Conservation (phyloP, 495 filamentous ascomycete species). For the Choiromyces venosus region DNA sequence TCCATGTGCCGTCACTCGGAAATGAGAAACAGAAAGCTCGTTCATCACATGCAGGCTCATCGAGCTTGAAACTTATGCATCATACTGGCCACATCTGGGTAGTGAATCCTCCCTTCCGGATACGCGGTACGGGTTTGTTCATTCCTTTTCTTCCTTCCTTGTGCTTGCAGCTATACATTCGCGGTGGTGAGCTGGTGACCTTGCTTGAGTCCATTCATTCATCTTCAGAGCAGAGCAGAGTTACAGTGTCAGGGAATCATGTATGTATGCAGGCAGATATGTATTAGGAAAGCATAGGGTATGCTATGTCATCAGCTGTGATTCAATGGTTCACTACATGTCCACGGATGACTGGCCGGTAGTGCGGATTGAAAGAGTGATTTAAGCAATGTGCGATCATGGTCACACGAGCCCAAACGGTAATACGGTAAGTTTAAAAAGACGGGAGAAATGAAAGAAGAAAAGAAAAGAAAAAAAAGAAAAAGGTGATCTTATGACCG, state of each 20-base stretch:
- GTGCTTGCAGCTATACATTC: not conserved
- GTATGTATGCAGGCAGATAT: not conserved
- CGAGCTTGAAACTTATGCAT: not conserved
- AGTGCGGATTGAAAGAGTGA: not conserved
- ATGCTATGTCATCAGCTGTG: not conserved
- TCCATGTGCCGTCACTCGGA: not conserved
- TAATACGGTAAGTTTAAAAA: not conserved
- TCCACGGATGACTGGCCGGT: not conserved
- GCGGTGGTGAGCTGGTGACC: not conserved
- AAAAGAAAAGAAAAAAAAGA: not conserved
- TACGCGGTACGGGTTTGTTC: too few species aligned
- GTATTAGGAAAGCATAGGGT: not conserved
- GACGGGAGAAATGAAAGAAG: not conserved
- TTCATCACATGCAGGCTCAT: not conserved
- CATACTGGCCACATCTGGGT: not conserved
- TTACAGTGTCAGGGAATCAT: not conserved
- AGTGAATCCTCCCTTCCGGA: not conserved
- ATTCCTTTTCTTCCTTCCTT: too few species aligned
- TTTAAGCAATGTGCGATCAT: not conserved
- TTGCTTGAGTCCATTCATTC: not conserved
- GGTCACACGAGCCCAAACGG: not conserved
- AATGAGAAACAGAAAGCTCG: not conserved
- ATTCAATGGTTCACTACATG: not conserved
- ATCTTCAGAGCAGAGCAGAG: not conserved
- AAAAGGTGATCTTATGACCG: not conserved